Evolutionary conservation across 148 eudicot genomes (phyloP).

Genomic region (Vaccinium corymbosum): DNA sequence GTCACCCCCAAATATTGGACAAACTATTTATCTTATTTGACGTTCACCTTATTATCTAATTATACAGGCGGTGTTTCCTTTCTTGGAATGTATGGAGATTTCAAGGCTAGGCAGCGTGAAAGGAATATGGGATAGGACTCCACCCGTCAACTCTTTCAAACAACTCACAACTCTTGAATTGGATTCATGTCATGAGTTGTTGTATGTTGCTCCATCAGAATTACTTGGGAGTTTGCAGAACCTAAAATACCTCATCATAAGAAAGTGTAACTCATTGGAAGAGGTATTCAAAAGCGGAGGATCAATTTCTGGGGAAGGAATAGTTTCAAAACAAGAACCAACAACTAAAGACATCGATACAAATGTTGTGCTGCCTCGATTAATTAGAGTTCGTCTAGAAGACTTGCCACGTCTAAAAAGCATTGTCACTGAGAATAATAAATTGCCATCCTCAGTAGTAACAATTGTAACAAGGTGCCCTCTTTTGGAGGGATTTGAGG

Average conservation of each 20-base stretch:
- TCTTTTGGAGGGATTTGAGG: neutral
- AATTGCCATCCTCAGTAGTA: neutral
- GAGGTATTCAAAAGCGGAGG: neutral
- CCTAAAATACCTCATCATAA: neutral
- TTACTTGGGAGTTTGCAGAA: neutral
- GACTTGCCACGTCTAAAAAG: neutral
- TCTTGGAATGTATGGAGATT: neutral
- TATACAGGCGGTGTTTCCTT: neutral
- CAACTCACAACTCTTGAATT: accelerated
- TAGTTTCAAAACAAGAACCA: neutral
- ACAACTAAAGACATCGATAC: neutral
- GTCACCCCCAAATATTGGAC: no score
- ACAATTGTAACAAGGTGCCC: neutral
- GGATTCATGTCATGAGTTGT: neutral
- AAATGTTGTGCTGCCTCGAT: neutral
- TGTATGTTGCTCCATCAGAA: conserved; percentile 3
- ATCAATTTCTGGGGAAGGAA: neutral
- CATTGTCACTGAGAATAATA: neutral
- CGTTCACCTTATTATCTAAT: neutral
- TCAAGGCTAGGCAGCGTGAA: neutral
- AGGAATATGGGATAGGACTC: neutral
- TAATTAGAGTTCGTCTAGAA: neutral
- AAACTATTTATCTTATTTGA: no score
- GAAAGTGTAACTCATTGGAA: neutral
- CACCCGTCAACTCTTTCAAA: neutral